Evolutionary conservation across 805 yeast species (phyloP), one percentile per base, ranked within the genome.

Genomic region (Candida insectalens): DNA sequence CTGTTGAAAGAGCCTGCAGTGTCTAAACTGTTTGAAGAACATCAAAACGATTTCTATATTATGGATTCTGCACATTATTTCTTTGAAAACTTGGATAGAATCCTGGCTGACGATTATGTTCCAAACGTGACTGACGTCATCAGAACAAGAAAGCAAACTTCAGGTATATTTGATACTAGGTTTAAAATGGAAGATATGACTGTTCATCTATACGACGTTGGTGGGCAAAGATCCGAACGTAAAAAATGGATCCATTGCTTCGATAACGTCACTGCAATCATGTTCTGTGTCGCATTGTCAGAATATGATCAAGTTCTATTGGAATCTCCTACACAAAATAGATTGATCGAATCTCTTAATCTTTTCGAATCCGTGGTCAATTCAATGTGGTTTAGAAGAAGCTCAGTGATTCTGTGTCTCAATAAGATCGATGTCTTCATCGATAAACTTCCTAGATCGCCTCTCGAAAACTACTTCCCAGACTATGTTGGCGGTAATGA

Each of bases 231-330:
- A 47, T 77, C 94, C 3, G 98, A 92, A 62, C 76, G 98, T 35
- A 83, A 83, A 50, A 89, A 92, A 57, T 92, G 98, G 98, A 87
- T 92, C 41, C 94, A 92, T 58, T 84, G 95, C 51, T 92, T 92
- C 49, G 95, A 87, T 55, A 85, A 87, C 46, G 96, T 88, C 22
- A 82, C 95, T 0, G 66, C 83, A 30, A 80, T 88, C 33, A 83
- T 88, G 39, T 88, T 87, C 53, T 87, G 96, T 56, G 95, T 87
- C 16, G 87, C 96, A 0, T 59, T 88, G 35, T 77, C 89, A 2
- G 96, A 88, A 53, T 88, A 88, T 51, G 96, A 88, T 54, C 96
- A 87, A 58, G 78, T 74, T 3, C 59, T 88, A 38, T 57, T 83
- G 38, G 96, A 84, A 55, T 87, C 83, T 40, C 67, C 73, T 25